Evolutionary conservation across 805 yeast genomes (phyloP).

Genomic region (Metschnikowia chrysomelidarum): DNA sequence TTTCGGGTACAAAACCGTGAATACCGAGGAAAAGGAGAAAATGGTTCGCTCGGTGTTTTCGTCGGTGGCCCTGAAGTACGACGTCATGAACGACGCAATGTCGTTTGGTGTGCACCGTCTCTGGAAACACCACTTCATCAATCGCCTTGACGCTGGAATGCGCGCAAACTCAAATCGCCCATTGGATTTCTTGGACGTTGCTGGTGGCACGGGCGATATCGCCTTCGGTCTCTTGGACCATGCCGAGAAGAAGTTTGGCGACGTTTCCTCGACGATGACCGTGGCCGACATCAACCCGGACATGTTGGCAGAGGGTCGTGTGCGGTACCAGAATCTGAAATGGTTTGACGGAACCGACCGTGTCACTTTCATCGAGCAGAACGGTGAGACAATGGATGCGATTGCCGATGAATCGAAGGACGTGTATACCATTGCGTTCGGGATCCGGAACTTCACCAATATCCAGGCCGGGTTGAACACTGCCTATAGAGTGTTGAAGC

Average conservation of each 20-base stretch:
- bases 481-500: constrained; percentile 94
- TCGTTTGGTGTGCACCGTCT: constrained; percentile 91
- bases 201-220: constrained; percentile 98
- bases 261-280: constrained; percentile 75
- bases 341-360: constrained; percentile 63
- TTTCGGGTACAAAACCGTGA: constrained; percentile 86
- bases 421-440: constrained; percentile 94
- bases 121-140: constrained; percentile 91
- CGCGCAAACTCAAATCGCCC: constrained; percentile 81
- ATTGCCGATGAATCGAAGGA: constrained; percentile 88
- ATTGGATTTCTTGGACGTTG: constrained; percentile 87
- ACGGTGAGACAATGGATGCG: constrained; percentile 84
- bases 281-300: constrained; percentile 94
- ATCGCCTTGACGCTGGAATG: constrained; percentile 87
- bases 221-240: constrained; percentile 94
- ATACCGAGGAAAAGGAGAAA: constrained; percentile 75
- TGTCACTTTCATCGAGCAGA: constrained; percentile 80
- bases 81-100: constrained; percentile 98
- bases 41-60: constrained; percentile 86
- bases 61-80: constrained; percentile 91
- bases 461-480: constrained; percentile 90
- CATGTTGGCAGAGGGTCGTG: constrained; percentile 90
- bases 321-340: constrained; percentile 58
- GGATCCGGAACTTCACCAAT: constrained; percentile 94
- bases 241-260: constrained; percentile 76